These are phyloP conservation scores for Eucalyptus cladocalyx DNA, from an alignment of 345 rosid genomes.

Conservation along the genomic window DNA sequence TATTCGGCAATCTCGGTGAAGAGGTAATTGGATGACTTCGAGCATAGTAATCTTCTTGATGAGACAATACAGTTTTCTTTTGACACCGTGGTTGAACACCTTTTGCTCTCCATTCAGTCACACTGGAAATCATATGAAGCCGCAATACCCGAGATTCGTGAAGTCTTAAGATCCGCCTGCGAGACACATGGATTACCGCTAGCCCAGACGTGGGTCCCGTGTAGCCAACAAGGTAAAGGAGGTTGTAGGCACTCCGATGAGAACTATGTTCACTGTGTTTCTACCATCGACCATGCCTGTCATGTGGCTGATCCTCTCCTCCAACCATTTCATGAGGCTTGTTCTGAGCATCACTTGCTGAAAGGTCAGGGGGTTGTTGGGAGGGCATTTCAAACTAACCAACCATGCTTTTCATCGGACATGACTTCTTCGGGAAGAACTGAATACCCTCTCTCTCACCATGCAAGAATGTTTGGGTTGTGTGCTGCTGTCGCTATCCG, in stretches of 20 bases:
- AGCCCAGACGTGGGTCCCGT: conserved; percentile 83
- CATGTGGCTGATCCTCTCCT: conserved; percentile 40
- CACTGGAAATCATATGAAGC: conserved; percentile 41
- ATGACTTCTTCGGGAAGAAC: conserved; percentile 44
- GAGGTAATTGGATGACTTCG: conserved; percentile 36
- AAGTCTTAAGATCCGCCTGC: conserved; percentile 64
- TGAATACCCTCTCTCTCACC: conserved; percentile 92
- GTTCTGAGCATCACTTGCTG: conserved; percentile 90
- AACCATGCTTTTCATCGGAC: conserved; percentile 76
- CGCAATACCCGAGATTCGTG: conserved; percentile 66
- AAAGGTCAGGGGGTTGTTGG: conserved; percentile 94
- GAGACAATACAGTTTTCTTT: neutral
- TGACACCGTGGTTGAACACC: neutral
- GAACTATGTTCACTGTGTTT: conserved; percentile 60
- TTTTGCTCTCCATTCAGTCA: conserved; percentile 24
- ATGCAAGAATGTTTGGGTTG: conserved; percentile 75
- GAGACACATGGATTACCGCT: conserved; percentile 71
- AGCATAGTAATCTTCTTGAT: neutral
- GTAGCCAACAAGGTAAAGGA: conserved; percentile 64
- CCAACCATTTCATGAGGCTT: conserved; percentile 69
- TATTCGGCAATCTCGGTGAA: conserved; percentile 8
- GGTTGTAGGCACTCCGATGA: conserved; percentile 76
- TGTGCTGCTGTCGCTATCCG: conserved; percentile 83
- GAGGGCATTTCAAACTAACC: conserved; percentile 74
- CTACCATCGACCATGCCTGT: conserved; percentile 77